These are phyloP conservation scores for Phoma herbarum DNA, from an alignment of 2,329 filamentous ascomycete species.

Conservation along the genomic window DNA sequence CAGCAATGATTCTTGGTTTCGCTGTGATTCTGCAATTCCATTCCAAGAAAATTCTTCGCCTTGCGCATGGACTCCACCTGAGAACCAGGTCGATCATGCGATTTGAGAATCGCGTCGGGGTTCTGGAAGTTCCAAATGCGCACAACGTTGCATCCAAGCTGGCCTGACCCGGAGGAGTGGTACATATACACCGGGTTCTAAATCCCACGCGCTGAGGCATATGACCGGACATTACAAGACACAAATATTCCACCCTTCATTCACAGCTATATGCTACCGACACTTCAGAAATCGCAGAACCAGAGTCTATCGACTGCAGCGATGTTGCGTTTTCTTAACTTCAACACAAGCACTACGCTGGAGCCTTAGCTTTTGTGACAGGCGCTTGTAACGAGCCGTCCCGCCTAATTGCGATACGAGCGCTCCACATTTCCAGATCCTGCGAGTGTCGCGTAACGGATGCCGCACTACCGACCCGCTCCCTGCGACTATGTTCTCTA, in stretches of 20 bases:
- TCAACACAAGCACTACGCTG: background rate
- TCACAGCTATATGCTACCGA: background rate
- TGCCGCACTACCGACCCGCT: constrained; percentile 7
- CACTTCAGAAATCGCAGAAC: no score
- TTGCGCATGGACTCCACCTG: background rate
- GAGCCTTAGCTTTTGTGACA: background rate
- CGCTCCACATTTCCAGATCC: constrained; percentile 10
- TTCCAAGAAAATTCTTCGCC: background rate
- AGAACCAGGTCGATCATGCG: background rate
- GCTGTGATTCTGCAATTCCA: background rate
- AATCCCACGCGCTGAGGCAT: background rate
- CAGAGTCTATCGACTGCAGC: no score
- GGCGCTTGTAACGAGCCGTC: constrained; percentile 7
- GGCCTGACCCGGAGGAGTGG: background rate
- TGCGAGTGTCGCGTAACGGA: constrained; percentile 9
- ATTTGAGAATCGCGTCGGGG: background rate
- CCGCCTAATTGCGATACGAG: constrained; percentile 6
- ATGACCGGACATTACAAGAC: background rate
- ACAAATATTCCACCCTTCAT: background rate
- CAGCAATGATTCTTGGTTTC: background rate
- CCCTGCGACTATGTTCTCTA: background rate
- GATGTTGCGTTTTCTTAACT: background rate
- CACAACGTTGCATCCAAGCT: background rate
- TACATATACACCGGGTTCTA: background rate
- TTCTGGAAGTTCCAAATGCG: background rate